phyloP scores from a whole-genome alignment of 148 eudicot genomes.

The Rhododendron vialii region DNA sequence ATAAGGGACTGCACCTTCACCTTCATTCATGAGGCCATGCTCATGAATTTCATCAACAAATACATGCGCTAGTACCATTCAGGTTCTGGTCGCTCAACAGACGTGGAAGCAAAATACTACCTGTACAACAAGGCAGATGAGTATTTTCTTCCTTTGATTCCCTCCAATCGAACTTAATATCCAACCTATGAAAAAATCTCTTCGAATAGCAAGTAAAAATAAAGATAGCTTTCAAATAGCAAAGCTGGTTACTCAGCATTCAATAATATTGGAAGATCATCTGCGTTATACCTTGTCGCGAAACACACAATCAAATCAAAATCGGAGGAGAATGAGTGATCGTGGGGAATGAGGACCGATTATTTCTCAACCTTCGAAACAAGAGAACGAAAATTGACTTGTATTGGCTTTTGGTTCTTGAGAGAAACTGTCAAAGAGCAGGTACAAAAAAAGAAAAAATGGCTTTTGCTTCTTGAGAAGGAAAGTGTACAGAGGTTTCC shows the following conservation, averaged over 20 bases:
- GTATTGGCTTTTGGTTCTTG: too few relatives aligned
- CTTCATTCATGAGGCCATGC: slow-evolving; percentile 71
- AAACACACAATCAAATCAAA: too few relatives aligned
- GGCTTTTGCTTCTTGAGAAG: too few relatives aligned
- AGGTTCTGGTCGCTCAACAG: slow-evolving; percentile 87
- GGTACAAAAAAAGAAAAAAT: too few relatives aligned
- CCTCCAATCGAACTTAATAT: slow-evolving; percentile 97
- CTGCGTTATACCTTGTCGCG: too few relatives aligned
- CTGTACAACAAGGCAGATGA: slow-evolving; percentile 96
- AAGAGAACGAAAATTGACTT: too few relatives aligned
- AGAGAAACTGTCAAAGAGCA: too few relatives aligned
- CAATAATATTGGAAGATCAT: neutral
- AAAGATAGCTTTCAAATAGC: slow-evolving; percentile 20
- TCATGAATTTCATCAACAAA: too few relatives aligned
- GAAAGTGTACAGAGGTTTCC: too few relatives aligned
- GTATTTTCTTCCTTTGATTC: slow-evolving; percentile 95
- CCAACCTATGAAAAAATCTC: slow-evolving; percentile 77
- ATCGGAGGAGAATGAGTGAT: too few relatives aligned
- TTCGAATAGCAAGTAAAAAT: slow-evolving; percentile 31
- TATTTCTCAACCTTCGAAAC: too few relatives aligned
- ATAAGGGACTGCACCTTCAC: slow-evolving; percentile 26
- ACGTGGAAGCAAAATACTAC: slow-evolving; percentile 95
- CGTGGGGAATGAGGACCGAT: too few relatives aligned
- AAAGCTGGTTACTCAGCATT: slow-evolving; percentile 6
- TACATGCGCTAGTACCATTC: slow-evolving; percentile 30